Base-by-base conservation (phyloP, 2,329 filamentous ascomycete genomes). In the Curvularia spicifera region DNA sequence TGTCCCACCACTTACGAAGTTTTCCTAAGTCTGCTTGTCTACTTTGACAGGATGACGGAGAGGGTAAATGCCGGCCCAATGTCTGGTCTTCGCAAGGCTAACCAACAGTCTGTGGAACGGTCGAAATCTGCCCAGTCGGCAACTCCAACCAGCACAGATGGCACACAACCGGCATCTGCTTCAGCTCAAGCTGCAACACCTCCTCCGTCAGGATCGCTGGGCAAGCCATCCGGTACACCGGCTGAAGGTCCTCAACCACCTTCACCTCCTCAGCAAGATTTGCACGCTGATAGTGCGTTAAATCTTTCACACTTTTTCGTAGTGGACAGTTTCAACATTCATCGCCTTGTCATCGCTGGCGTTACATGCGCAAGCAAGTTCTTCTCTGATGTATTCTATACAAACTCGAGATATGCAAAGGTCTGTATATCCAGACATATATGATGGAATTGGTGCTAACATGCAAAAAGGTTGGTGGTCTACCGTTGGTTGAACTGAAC, bases 321-420 rank as follows among this genome's bases (percentile, higher is more conserved):
- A 40, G 95, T 98, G 10, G 95, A 99, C 79, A 98, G 95, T 79
- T 99, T 95, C 81, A 99, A 99, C 79, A 98, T 99, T 64, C 95
- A 99, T 75, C 89, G 95, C 54, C 82, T 99, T 54, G 93, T 98
- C 53, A 99, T 99, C 74, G 92, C 95, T 2, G 95, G 94, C 35
- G 95, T 99, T 44, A 99, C 95, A 3, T 98, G 95, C 78, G 93
- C 95, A 5, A 98, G 94, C 85, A 99, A 99, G 78, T 99, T 98
- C 83, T 99, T 99, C 79, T 98, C 94, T 5, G 87, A 99, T 79
- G 94, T 98, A 40, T 99, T 99, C 71, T 99, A 98, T 76, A 99
- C 95, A 9, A 99, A 99, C 78, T 98, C 95, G 54, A 87, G 95
- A 87, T 99, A 99, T 77, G 95, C 95, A 59, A 99, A 98, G 90